Conservation (phyloP, 2,329 filamentous ascomycete genomes). For the Stemphylium beticola region DNA sequence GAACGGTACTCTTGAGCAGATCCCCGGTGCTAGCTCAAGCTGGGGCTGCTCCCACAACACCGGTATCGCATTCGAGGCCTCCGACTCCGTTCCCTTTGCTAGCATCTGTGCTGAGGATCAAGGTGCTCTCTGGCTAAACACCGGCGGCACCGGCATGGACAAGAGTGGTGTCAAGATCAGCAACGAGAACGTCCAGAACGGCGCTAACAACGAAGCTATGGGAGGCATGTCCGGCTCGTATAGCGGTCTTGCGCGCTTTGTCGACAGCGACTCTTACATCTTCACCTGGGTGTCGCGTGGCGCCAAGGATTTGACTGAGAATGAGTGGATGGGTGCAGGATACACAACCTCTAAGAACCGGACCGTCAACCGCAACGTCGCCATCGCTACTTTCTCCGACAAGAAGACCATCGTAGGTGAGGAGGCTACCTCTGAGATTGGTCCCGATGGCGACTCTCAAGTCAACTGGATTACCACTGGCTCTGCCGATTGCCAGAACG, state of each 20-base stretch:
- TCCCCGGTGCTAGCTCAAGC: slow-evolving; percentile 60
- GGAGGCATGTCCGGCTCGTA: slow-evolving; percentile 70
- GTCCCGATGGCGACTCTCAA: slow-evolving; percentile 63
- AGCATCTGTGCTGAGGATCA: slow-evolving; percentile 68
- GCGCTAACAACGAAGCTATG: slow-evolving; percentile 64
- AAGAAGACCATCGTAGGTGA: slow-evolving; percentile 63
- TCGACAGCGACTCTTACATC: slow-evolving; percentile 61
- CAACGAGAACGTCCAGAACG: slow-evolving; percentile 68
- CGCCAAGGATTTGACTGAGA: slow-evolving; percentile 60
- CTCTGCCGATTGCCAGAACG: slow-evolving; percentile 63
- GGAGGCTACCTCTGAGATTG: slow-evolving; percentile 62
- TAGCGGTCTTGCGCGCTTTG: slow-evolving; percentile 62
- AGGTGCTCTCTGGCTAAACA: slow-evolving; percentile 69
- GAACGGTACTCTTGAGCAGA: slow-evolving; percentile 58
- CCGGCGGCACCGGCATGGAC: slow-evolving; percentile 64
- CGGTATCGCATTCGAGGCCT: slow-evolving; percentile 67
- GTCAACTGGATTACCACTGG: slow-evolving; percentile 65
- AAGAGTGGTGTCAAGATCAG: slow-evolving; percentile 67
- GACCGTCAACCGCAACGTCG: slow-evolving; percentile 65
- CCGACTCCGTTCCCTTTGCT: slow-evolving; percentile 64
- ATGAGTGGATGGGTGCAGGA: slow-evolving; percentile 64
- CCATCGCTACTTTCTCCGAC: slow-evolving; percentile 62
- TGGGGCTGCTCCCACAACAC: slow-evolving; percentile 72
- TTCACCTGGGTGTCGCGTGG: slow-evolving; percentile 69
- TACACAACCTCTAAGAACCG: slow-evolving; percentile 62